A percentile compares a stretch with the other conserved stretches of the same genome.
Conservation (phyloP, 2,329 filamentous ascomycete genomes). For the Neonectria ditissima region DNA sequence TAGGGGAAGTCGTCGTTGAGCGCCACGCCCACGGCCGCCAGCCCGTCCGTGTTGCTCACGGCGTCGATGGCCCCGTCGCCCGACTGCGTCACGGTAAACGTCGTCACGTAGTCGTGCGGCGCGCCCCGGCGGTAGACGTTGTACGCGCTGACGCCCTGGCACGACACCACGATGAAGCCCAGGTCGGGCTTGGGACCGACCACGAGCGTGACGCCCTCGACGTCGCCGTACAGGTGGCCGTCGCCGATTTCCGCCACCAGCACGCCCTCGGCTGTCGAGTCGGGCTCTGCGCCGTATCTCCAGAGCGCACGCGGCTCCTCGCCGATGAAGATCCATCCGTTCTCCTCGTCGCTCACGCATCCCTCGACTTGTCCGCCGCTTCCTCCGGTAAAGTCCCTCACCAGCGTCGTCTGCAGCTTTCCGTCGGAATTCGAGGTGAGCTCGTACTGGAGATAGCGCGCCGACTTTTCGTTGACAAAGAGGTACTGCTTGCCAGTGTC, state of each 20-base stretch:
- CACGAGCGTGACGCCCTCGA: conserved; percentile 66
- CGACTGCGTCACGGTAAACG: conserved; percentile 60
- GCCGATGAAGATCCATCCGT: conserved; percentile 63
- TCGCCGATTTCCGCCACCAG: conserved; percentile 58
- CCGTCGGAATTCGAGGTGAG: conserved; percentile 55
- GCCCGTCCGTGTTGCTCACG: conserved; percentile 66
- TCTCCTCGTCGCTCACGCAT: conserved; percentile 64
- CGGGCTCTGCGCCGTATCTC: conserved; percentile 64
- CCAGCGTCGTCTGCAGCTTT: conserved; percentile 58
- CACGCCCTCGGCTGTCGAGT: conserved; percentile 50
- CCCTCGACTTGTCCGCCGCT: conserved; percentile 66
- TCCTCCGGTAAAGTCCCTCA: conserved; percentile 63
- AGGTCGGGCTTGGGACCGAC: conserved; percentile 56
- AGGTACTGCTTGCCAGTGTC: conserved; percentile 62
- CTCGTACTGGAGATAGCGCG: conserved; percentile 66
- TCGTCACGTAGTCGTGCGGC: conserved; percentile 62
- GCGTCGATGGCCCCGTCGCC: conserved; percentile 57
- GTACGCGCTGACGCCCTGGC: conserved; percentile 65
- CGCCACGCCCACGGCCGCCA: conserved; percentile 58
- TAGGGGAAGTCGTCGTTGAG: conserved; percentile 56
- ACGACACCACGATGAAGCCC: conserved; percentile 64
- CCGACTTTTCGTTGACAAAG: conserved; percentile 66
- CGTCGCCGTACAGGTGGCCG: conserved; percentile 61
- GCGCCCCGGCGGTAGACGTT: conserved; percentile 61
- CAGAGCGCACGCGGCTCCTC: conserved; percentile 65